Evolutionary conservation across 2,329 filamentous ascomycete species (phyloP).

Genomic region (Aspergillus quadricinctus): DNA sequence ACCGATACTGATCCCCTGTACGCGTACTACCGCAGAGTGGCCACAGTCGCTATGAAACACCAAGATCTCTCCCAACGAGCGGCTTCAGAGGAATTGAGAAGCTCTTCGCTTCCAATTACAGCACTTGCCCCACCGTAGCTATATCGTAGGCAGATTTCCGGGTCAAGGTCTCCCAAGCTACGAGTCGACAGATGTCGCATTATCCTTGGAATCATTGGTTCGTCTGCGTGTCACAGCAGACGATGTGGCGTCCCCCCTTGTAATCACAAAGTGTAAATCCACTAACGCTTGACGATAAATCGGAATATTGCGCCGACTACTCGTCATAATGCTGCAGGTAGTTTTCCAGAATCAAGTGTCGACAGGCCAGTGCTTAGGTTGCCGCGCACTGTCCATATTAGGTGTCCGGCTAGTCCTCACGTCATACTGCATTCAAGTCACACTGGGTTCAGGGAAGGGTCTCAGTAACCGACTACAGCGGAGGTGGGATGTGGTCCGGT

Average conservation of each 20-base stretch:
- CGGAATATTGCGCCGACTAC: not conserved
- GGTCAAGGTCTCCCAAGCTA: too few relatives aligned
- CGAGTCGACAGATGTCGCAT: not conserved
- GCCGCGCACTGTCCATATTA: too few relatives aligned
- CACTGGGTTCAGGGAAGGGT: too few relatives aligned
- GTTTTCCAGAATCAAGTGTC: not conserved
- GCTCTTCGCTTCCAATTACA: not conserved
- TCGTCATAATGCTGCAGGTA: not conserved
- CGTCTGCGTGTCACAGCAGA: not conserved
- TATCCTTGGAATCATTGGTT: not conserved
- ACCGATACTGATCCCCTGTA: slow-evolving; percentile 59
- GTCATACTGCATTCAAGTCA: too few relatives aligned
- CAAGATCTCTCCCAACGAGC: not conserved
- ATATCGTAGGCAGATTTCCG: not conserved
- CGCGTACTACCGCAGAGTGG: not conserved
- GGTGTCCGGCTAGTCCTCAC: not conserved
- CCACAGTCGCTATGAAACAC: not conserved
- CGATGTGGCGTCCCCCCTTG: not conserved
- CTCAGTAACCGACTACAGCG: too few relatives aligned
- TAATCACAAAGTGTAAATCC: not conserved
- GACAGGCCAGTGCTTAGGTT: too few relatives aligned
- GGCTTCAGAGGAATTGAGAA: not conserved
- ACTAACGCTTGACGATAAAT: not conserved
- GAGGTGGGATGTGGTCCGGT: too few relatives aligned
- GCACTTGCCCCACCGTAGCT: not conserved